Base-by-base conservation (phyloP, 306 rosid species). In the Sicyos baderoa region DNA sequence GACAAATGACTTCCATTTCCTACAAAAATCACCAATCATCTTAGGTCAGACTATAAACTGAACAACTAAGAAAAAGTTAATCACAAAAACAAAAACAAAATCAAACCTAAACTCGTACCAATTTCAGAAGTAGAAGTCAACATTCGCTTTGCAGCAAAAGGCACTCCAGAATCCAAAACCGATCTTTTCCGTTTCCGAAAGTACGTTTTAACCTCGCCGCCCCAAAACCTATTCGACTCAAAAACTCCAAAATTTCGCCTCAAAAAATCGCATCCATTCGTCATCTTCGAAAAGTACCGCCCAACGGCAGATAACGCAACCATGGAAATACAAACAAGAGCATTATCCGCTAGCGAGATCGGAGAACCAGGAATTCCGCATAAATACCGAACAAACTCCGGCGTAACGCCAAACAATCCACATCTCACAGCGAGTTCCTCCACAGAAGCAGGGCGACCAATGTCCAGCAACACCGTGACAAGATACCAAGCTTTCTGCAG, bases 401-500 rank as follows among this genome's bases (percentile, higher is more conserved):
- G 54, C 15, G 81, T 47, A 25, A 65, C 74, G 11, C 52, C 42
- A 25, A 72, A 75, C 29, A 66, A 64, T 49, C 5, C 51, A 66
- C 82, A 75, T 22, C 22, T 73, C 53, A 64, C 70, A 8, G 77
- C 74, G 16, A 75, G 50, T 49, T 79, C 77, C 10, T 59, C 72
- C 7, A 65, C 54, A 58, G 51, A 19, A 3, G 77, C 76, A 9
- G 77, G 68, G 48, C 54, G 67, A 51, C 79, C 74, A 48, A 71
- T 60, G 27, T 37, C 56, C 68, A 67, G 12, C 3, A 79, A 53
- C 49, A 79, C 35, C 16, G 75, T 60, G 1, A 65, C 54, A 4
- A 75, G 19, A 57, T 75, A 55, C 79, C 79, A 75, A 25, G 82
- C 74, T 59, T 71, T 75, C 40, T 79, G 76, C n/a, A 70, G 54